Conservation (phyloP, 2,329 filamentous ascomycete species). For the Pseudogymnoascus sp. region DNA sequence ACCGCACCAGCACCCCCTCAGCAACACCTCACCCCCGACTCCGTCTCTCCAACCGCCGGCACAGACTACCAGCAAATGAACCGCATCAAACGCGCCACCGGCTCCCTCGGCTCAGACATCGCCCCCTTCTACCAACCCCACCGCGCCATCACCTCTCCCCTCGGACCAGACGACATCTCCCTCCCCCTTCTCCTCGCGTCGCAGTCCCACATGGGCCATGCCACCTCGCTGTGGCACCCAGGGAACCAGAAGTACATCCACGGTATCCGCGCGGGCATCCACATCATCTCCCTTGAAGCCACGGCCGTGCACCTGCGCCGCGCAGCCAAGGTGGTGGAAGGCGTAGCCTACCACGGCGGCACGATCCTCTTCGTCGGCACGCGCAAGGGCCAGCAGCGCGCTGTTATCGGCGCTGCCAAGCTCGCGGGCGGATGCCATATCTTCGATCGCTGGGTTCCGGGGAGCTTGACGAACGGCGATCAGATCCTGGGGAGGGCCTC, state of each 20-base stretch:
- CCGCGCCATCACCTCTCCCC: slow-evolving; percentile 62
- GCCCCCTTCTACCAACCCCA: slow-evolving; percentile 55
- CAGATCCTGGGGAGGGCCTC: slow-evolving; percentile 67
- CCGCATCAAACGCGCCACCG: slow-evolving; percentile 37
- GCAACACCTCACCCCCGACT: slow-evolving; percentile 13
- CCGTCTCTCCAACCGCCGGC: slow-evolving; percentile 18
- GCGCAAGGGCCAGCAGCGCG: slow-evolving; percentile 68
- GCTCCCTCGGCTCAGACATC: slow-evolving; percentile 40
- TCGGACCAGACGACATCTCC: slow-evolving; percentile 69
- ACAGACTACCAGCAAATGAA: slow-evolving; percentile 18
- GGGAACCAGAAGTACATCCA: slow-evolving; percentile 91
- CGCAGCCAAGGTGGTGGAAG: slow-evolving; percentile 84
- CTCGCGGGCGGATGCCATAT: slow-evolving; percentile 75
- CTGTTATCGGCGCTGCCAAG: slow-evolving; percentile 72
- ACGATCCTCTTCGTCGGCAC: slow-evolving; percentile 88
- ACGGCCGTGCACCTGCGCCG: slow-evolving; percentile 86
- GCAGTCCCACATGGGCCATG: slow-evolving; percentile 84
- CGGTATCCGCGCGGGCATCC: slow-evolving; percentile 77
- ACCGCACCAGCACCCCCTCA: slow-evolving; percentile 14
- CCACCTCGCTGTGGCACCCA: slow-evolving; percentile 88
- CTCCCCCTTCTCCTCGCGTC: slow-evolving; percentile 84
- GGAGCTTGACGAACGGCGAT: slow-evolving; percentile 85
- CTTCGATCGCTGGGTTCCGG: slow-evolving; percentile 88
- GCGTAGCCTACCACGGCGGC: slow-evolving; percentile 73
- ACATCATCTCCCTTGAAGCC: slow-evolving; percentile 86